Evolutionary conservation across 768 basidiomycete species (phyloP).

Genomic region (Panus rudis): DNA sequence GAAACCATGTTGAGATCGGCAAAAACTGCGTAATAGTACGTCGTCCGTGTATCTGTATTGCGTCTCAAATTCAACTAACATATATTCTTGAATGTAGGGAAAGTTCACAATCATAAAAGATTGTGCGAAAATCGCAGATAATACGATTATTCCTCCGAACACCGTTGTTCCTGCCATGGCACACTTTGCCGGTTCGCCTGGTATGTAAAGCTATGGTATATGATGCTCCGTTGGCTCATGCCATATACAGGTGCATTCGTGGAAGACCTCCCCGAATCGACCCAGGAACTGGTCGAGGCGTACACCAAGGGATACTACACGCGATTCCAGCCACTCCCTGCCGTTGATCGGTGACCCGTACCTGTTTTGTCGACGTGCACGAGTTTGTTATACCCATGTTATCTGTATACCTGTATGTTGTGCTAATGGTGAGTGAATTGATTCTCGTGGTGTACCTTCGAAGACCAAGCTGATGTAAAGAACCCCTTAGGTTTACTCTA

Average conservation of each 20-base stretch:
- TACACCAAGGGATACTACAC: slow-evolving; percentile 82
- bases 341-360: too few relatives aligned
- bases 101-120: slow-evolving; percentile 97
- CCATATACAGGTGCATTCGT: slow-evolving; percentile 58
- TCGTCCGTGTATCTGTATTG: slow-evolving; percentile 6
- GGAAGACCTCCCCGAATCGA: slow-evolving; percentile 87
- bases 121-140: slow-evolving; percentile 84
- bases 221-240: background rate
- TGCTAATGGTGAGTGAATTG: too few relatives aligned
- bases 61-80: background rate
- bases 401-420: too few relatives aligned
- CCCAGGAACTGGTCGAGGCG: slow-evolving; percentile 85
- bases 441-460: too few relatives aligned
- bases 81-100: slow-evolving; percentile 44
- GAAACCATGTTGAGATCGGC: slow-evolving; percentile 90
- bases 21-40: slow-evolving; percentile 91
- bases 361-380: too few relatives aligned
- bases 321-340: slow-evolving; percentile 43
- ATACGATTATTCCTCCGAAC: slow-evolving; percentile 83
- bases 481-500: too few relatives aligned
- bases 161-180: slow-evolving; percentile 89
- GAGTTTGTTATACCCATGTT: too few relatives aligned
- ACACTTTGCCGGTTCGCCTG: slow-evolving; percentile 84
- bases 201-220: slow-evolving; percentile 33
- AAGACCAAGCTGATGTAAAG: too few relatives aligned